Percentiles rank a stretch among this genome's conserved stretches.
Evolutionary conservation across 352 stramenopile genomes (phyloP).

Genomic region (Poterioochromonas sp.): DNA sequence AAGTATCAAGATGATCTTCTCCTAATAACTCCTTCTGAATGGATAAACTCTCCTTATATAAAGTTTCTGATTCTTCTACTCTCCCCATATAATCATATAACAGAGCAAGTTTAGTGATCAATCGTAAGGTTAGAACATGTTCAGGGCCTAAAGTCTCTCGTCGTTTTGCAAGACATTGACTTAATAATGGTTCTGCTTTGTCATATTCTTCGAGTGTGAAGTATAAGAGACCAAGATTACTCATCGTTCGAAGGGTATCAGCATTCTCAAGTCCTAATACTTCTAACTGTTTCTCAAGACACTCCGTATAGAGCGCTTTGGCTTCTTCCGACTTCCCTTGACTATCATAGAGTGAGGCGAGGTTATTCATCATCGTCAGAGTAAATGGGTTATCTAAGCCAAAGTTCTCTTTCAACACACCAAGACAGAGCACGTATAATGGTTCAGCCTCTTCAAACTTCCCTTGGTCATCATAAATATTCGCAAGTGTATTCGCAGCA

Average conservation of each 20-base stretch:
- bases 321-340: not conserved
- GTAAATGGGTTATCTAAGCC: not conserved
- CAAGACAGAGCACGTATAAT: not conserved
- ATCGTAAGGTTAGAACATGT: too few relatives aligned
- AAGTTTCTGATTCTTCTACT: not conserved
- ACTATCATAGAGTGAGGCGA: not conserved
- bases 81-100: too few relatives aligned
- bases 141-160: too few relatives aligned
- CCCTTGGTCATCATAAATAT: too few relatives aligned
- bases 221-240: not conserved
- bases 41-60: not conserved
- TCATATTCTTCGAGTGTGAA: not conserved
- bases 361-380: not conserved
- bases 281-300: not conserved
- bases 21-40: not conserved
- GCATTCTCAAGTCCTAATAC: not conserved
- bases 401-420: not conserved
- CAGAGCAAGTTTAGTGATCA: too few relatives aligned
- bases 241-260: not conserved
- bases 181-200: too few relatives aligned
- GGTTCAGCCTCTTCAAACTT: not conserved
- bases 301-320: not conserved
- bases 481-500: too few relatives aligned
- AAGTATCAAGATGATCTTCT: not conserved
- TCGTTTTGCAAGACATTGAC: too few relatives aligned